Conservation (phyloP, 371 early-diverging fungal genomes). For the Rhizopus arrhizus region DNA sequence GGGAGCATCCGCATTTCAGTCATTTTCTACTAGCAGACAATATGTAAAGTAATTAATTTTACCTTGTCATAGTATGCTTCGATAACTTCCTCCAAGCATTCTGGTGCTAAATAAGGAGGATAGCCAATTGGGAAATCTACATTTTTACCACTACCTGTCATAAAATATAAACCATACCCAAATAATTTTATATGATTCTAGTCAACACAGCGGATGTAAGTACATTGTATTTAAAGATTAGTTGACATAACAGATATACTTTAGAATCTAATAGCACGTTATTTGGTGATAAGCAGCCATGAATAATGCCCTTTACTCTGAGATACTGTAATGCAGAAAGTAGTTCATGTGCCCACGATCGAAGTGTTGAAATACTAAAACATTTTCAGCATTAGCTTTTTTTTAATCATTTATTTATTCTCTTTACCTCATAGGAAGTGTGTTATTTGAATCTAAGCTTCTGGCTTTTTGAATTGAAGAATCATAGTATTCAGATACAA, state of each 20-base stretch:
- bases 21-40: not conserved
- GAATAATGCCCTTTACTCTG: constrained; percentile 48
- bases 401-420: not conserved
- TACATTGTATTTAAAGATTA: no score
- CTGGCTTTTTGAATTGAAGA: constrained; percentile 40
- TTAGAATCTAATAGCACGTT: constrained; percentile 58
- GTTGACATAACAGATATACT: constrained; percentile 25
- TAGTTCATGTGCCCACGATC: constrained; percentile 61
- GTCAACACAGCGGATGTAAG: no score
- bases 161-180: constrained; percentile 65
- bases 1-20: not conserved
- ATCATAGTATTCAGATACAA: constrained; percentile 60
- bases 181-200: constrained; percentile 57
- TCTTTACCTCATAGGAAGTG: constrained; percentile 25
- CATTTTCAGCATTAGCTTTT: not conserved
- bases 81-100: constrained; percentile 23
- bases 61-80: constrained; percentile 30
- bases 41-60: not conserved
- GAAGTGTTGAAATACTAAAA: constrained; percentile 28
- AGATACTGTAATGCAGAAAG: constrained; percentile 57
- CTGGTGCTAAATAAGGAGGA: constrained; percentile 43
- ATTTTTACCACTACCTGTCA: constrained; percentile 60
- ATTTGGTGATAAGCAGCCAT: constrained; percentile 52
- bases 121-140: constrained; percentile 71
- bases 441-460: constrained; percentile 22